A percentile compares a stretch with the other conserved stretches of the same genome.
These are phyloP conservation scores for Cyberlindnera mississippiensis DNA, from an alignment of 805 yeast species.

Conservation along the genomic window DNA sequence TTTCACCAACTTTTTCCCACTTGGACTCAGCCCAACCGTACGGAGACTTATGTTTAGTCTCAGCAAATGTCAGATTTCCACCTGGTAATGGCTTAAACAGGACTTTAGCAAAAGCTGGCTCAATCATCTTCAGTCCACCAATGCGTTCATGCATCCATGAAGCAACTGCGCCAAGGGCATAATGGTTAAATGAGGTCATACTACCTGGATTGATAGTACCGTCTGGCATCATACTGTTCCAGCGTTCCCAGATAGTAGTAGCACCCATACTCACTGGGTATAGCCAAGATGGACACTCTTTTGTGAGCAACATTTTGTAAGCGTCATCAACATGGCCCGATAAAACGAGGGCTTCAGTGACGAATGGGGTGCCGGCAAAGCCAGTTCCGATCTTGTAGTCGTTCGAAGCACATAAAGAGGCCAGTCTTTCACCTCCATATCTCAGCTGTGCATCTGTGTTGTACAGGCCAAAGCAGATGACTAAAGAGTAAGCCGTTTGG, in stretches of 20 bases:
- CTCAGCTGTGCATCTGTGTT: constrained; percentile 4
- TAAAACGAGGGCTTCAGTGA: constrained; percentile 14
- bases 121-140: constrained; percentile 15
- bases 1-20: constrained; percentile 10
- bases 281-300: constrained; percentile 19
- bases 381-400: constrained; percentile 19
- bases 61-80: constrained; percentile 13
- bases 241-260: constrained; percentile 22
- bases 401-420: constrained; percentile 8
- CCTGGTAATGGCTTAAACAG: constrained; percentile 17
- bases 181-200: constrained; percentile 23
- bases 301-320: constrained; percentile 13
- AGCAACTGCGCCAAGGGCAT: constrained; percentile 23
- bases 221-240: constrained; percentile 20
- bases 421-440: constrained; percentile 15
- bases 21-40: constrained; percentile 18
- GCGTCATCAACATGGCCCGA: constrained; percentile 14
- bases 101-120: constrained; percentile 10
- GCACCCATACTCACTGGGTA: constrained; percentile 21
- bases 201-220: constrained; percentile 21
- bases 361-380: constrained; percentile 21
- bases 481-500: constrained; percentile 19
- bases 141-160: constrained; percentile 20
- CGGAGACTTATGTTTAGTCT: constrained; percentile 15
- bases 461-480: constrained; percentile 13